These are phyloP conservation scores for Aspergillus coremiiformis DNA, from an alignment of 495 filamentous ascomycete species.

Conservation along the genomic window DNA sequence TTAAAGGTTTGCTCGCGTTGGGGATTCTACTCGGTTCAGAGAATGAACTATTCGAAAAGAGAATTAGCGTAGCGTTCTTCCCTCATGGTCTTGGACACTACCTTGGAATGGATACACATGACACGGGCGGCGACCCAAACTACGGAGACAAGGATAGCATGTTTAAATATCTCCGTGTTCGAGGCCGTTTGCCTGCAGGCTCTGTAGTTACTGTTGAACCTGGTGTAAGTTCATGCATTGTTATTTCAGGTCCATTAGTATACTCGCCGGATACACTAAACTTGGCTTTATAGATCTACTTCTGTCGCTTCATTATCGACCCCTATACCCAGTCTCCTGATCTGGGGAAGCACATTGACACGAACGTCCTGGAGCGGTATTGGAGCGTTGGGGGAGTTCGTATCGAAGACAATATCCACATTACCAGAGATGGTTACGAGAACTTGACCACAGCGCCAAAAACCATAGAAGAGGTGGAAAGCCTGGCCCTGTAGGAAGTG, in stretches of 20 bases:
- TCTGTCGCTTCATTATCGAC: conserved; percentile 86
- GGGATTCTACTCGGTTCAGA: conserved; percentile 64
- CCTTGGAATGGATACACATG: conserved; percentile 91
- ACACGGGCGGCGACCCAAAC: conserved; percentile 80
- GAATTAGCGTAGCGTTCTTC: conserved; percentile 81
- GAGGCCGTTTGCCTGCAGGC: conserved; percentile 64
- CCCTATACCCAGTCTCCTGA: conserved; percentile 67
- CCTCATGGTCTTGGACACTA: conserved; percentile 91
- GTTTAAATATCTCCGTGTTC: conserved; percentile 79
- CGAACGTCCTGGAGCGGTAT: conserved; percentile 65
- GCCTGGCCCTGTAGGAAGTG: conserved; percentile 16
- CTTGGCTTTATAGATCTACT: conserved; percentile 60
- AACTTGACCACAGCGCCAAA: conserved; percentile 77
- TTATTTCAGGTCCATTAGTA: background rate
- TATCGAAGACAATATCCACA: conserved; percentile 68
- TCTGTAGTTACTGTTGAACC: conserved; percentile 88
- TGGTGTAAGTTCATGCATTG: conserved; percentile 48
- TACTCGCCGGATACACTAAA: conserved; percentile 5
- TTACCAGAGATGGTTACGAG: conserved; percentile 68
- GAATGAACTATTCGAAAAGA: conserved; percentile 63
- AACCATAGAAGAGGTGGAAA: conserved; percentile 62
- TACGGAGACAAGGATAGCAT: conserved; percentile 77
- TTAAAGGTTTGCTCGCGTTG: conserved; percentile 65
- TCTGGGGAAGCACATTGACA: conserved; percentile 65
- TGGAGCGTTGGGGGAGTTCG: conserved; percentile 86